phyloP scores from a whole-genome alignment of 805 yeast genomes.

The Saturnispora halmiae region DNA sequence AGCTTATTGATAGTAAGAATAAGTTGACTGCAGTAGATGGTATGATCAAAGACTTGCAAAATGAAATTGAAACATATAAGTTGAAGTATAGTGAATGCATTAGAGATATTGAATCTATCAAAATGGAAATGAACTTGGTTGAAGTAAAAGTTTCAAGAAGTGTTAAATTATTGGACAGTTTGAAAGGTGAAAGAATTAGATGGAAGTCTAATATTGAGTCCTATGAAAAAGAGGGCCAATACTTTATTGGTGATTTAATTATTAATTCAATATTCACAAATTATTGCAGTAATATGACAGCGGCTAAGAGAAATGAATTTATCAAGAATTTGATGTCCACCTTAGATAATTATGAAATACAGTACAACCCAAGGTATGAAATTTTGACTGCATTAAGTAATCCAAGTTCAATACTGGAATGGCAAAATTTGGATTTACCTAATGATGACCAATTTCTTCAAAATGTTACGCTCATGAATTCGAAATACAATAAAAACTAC shows the following conservation, averaged over 20 bases:
- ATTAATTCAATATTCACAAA: constrained; percentile 52
- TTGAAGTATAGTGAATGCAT: constrained; percentile 62
- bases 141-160: constrained; percentile 56
- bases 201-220: constrained; percentile 58
- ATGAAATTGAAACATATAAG: constrained; percentile 59
- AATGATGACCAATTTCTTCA: constrained; percentile 55
- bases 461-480: constrained; percentile 45
- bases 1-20: constrained; percentile 53
- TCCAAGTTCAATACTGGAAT: constrained; percentile 30
- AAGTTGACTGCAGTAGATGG: constrained; percentile 68
- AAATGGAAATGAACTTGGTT: constrained; percentile 57
- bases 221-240: constrained; percentile 38
- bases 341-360: constrained; percentile 31
- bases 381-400: not conserved
- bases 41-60: constrained; percentile 69
- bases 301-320: constrained; percentile 27
- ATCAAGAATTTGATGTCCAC: constrained; percentile 20
- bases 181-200: constrained; percentile 58
- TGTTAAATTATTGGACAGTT: constrained; percentile 46
- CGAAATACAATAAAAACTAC: constrained; percentile 22
- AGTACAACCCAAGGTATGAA: constrained; percentile 29
- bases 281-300: constrained; percentile 46
- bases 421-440: constrained; percentile 48
- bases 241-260: constrained; percentile 56
- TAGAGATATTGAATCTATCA: constrained; percentile 68